Evolutionary conservation across 2,329 filamentous ascomycete species (phyloP).

Genomic region (Aspergillus persii): DNA sequence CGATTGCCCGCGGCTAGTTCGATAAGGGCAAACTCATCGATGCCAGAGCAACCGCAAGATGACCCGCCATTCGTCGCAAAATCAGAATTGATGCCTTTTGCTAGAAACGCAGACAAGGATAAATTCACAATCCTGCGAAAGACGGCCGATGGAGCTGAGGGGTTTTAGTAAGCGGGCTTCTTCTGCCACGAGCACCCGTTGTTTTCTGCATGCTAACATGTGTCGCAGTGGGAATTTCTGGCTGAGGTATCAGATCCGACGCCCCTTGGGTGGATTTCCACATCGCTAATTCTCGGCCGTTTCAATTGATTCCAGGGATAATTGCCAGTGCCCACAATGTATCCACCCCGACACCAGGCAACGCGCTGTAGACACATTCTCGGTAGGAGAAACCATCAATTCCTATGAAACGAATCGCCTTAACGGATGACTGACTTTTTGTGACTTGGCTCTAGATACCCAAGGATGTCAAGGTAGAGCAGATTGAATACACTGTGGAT

Average conservation of each 20-base stretch:
- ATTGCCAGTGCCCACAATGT: conserved; percentile 67
- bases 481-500: conserved; percentile 32
- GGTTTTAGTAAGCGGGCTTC: not conserved
- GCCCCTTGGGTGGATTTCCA: not conserved
- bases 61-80: not conserved
- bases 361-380: conserved; percentile 65
- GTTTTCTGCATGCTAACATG: conserved; percentile 3
- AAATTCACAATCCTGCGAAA: not conserved
- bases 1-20: not conserved
- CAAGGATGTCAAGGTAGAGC: conserved; percentile 38
- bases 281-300: not conserved
- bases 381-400: conserved; percentile 40
- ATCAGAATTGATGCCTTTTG: not conserved
- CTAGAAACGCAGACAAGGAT: not conserved
- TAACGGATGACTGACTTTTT: not conserved
- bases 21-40: conserved; percentile 6
- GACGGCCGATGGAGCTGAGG: not conserved
- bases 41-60: not conserved
- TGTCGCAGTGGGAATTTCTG: conserved; percentile 14
- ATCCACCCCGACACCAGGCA: conserved; percentile 70
- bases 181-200: not conserved
- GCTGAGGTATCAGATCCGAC: conserved; percentile 12
- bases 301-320: conserved; percentile 55
- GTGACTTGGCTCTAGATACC: conserved; percentile 43
- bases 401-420: not conserved